Base-by-base conservation (phyloP, 2,329 filamentous ascomycete genomes). In the Cryphonectria radicalis region DNA sequence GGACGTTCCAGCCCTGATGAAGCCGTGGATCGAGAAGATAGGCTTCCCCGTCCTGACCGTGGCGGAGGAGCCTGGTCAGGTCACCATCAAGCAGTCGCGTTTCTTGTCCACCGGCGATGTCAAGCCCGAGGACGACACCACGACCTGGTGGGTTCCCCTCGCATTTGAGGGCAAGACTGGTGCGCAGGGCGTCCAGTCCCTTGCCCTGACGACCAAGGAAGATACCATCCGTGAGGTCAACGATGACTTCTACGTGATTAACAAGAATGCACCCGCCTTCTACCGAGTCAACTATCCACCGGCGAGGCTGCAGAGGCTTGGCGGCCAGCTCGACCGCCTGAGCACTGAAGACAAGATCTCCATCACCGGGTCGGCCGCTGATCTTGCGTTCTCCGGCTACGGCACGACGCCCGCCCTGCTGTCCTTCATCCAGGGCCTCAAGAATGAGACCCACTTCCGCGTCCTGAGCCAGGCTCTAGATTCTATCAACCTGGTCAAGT, bases 61-160 rank as follows among this genome's bases (percentile, higher is more conserved):
- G 22, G 87, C 91, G 32, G 96, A 98, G 82, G 90, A 95, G 79
- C 89, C 91, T 70, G 92, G 92, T 22, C 91, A 95, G 80, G 92
- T 98, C 77, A 90, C 89, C 60, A 84, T 98, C 73, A 91, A 91
- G 79, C 96, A 99, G 81, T 92, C 90, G 67, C 92, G 96, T 71
- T 99, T 98, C 88, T 86, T 99, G 32, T 93, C 93, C 28, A 94
- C 93, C 4, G 96, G 96, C 13, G 95, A 98, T 79, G 93, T 94
- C 70, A 94, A 94, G 83, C 86, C 94, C 1, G 93, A 97, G 78
- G 96, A 99, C 76, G 95, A 99, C 78, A 86, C 92, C 77, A 98
- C 95, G 3, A 91, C 90, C 28, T 99, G 96, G 96, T 99, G 96
- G 95, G 89, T 98, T 72, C 96, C 96, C 22, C 87, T 99, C 43